Evolutionary conservation across 2,329 filamentous ascomycete species (phyloP).

Genomic region (Botryotinia narcissicola): DNA sequence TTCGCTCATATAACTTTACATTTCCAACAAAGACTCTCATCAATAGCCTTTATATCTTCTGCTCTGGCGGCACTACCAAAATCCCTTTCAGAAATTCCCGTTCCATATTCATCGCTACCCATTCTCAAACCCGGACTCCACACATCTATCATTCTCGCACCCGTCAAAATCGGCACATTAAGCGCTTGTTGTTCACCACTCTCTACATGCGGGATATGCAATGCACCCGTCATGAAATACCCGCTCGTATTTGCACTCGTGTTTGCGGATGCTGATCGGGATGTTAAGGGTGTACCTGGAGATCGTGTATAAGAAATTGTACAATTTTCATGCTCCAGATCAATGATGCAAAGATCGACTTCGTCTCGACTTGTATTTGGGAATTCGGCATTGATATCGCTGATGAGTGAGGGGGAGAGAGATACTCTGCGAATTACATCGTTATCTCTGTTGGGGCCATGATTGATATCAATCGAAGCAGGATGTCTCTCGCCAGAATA

Average conservation of each 20-base stretch:
- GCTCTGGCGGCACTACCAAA: not conserved
- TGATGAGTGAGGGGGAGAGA: slow-evolving; percentile 1
- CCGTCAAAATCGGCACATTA: slow-evolving; percentile 17
- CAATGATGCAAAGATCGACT: slow-evolving; percentile 12
- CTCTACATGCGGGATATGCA: not conserved
- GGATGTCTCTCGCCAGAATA: not conserved
- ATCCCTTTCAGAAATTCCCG: not conserved
- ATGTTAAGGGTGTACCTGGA: not conserved
- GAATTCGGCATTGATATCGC: not conserved
- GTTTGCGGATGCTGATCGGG: not conserved
- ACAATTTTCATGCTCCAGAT: slow-evolving; percentile 9
- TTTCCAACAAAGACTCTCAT: slow-evolving; percentile 30
- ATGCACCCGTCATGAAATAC: slow-evolving; percentile 7
- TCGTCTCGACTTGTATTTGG: not conserved
- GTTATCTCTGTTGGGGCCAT: not conserved
- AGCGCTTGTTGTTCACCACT: not conserved
- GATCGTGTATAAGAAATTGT: too few species aligned
- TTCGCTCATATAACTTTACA: slow-evolving; percentile 29
- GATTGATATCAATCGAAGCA: not conserved
- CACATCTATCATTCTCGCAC: slow-evolving; percentile 7
- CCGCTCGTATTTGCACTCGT: not conserved
- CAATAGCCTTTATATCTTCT: not conserved
- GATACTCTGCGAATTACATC: not conserved
- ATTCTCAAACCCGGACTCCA: not conserved
- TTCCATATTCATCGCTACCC: not conserved